phyloP scores from a whole-genome alignment of 768 basidiomycete species.

The Strobilomyces dryophilus region DNA sequence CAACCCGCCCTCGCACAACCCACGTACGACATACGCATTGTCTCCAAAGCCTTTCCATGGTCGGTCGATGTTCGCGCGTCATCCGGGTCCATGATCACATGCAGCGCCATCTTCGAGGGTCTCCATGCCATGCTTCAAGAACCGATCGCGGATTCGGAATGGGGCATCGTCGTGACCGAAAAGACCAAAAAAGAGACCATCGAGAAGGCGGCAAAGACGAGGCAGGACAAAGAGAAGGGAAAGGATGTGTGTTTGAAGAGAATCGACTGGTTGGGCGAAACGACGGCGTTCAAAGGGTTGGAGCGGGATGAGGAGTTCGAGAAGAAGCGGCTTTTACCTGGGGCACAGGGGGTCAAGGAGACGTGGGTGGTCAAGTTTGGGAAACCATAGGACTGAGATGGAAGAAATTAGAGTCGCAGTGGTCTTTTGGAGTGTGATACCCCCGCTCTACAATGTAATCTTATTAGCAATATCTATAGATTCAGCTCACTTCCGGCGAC shows the following conservation, averaged over 20 bases:
- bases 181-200: constrained; percentile 41
- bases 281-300: constrained; percentile 57
- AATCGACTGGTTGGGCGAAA: constrained; percentile 62
- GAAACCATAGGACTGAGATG: constrained; percentile 15
- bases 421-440: background rate
- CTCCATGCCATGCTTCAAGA: constrained; percentile 48
- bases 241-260: constrained; percentile 41
- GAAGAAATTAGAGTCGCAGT: background rate
- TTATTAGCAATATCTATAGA: background rate
- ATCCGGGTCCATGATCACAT: constrained; percentile 35
- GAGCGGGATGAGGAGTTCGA: constrained; percentile 56
- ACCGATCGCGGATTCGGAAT: constrained; percentile 60
- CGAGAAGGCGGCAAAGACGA: constrained; percentile 48
- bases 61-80: constrained; percentile 47
- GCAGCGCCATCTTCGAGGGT: constrained; percentile 52
- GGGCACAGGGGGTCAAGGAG: constrained; percentile 38
- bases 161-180: constrained; percentile 50
- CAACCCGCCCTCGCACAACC: constrained; percentile 37
- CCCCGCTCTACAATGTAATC: constrained; percentile 3
- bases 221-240: constrained; percentile 36
- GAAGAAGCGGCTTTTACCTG: constrained; percentile 48
- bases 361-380: constrained; percentile 59
- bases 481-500: too few relatives aligned
- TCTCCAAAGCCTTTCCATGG: constrained; percentile 67
- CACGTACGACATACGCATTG: constrained; percentile 40